Conservation (phyloP, 106 monocot species). For the Hemerocallis citrina region DNA sequence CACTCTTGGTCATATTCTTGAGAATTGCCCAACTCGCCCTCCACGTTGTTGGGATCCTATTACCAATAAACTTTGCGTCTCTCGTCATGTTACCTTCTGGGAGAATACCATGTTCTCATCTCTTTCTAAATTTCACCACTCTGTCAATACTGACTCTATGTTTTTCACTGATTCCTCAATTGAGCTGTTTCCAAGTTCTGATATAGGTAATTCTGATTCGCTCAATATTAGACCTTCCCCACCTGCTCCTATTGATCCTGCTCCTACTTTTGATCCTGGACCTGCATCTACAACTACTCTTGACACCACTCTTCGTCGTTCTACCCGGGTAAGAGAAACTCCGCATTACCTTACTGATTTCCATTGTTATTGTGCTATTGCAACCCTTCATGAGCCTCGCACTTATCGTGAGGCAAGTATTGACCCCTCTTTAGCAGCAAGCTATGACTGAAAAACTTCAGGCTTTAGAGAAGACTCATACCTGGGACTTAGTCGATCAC, state of each 20-base stretch:
- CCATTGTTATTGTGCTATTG: neutral
- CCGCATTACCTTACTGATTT: neutral
- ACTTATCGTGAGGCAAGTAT: neutral
- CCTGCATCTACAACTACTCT: neutral
- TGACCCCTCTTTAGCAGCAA: neutral
- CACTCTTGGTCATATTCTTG: too few species aligned
- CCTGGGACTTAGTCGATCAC: neutral
- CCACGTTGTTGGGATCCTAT: too few species aligned
- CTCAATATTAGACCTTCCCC: neutral
- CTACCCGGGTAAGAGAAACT: neutral
- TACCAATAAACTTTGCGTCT: too few species aligned
- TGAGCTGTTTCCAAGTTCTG: neutral
- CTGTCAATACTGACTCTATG: neutral
- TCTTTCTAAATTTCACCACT: too few species aligned
- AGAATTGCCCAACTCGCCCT: too few species aligned
- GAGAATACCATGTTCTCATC: too few species aligned
- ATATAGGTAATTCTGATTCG: neutral
- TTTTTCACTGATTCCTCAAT: neutral
- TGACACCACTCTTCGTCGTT: neutral
- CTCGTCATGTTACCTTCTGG: too few species aligned
- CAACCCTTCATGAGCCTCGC: neutral
- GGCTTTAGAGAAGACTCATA: neutral
- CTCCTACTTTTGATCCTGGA: neutral
- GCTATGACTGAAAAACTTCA: neutral
- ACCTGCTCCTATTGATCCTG: neutral